phyloP scores from a whole-genome alignment of 345 rosid species.

The Syzygium aqueum region DNA sequence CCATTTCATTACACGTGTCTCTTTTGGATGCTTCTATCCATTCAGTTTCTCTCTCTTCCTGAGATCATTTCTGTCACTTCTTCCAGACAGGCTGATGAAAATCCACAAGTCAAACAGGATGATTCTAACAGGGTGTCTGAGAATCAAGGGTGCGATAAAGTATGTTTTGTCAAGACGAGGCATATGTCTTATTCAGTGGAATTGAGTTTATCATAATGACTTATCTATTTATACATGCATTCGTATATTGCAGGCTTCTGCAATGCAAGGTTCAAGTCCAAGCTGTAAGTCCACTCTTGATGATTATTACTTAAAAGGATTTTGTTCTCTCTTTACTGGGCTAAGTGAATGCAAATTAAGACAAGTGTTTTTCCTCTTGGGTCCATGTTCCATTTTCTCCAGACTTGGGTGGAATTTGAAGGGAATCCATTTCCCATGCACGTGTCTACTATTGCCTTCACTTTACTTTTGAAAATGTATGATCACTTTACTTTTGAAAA shows the following conservation, averaged over 20 bases:
- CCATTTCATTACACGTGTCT: not conserved
- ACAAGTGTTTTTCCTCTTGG: not conserved
- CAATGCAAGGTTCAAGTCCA: not conserved
- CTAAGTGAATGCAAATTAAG: not conserved
- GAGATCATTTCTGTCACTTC: not conserved
- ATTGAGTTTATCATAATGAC: not conserved
- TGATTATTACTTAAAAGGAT: not conserved
- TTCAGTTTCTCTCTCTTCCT: not conserved
- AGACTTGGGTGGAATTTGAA: not conserved
- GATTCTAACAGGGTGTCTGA: not conserved
- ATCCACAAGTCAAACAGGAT: not conserved
- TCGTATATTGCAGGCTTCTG: not conserved
- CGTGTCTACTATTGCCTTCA: not conserved
- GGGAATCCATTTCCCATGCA: not conserved
- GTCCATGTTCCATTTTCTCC: not conserved
- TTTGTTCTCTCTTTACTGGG: not conserved
- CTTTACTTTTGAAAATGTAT: not conserved
- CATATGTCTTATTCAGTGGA: not conserved
- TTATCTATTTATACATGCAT: not conserved
- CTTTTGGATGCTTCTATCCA: not conserved
- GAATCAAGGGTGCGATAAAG: not conserved
- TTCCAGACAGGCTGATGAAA: constrained; percentile 7
- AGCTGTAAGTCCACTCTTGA: not conserved
- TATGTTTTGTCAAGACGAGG: not conserved
- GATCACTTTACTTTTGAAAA: not conserved